Conservation (phyloP, 202 grass and related monocot genomes). For the Carex sylvatica region DNA sequence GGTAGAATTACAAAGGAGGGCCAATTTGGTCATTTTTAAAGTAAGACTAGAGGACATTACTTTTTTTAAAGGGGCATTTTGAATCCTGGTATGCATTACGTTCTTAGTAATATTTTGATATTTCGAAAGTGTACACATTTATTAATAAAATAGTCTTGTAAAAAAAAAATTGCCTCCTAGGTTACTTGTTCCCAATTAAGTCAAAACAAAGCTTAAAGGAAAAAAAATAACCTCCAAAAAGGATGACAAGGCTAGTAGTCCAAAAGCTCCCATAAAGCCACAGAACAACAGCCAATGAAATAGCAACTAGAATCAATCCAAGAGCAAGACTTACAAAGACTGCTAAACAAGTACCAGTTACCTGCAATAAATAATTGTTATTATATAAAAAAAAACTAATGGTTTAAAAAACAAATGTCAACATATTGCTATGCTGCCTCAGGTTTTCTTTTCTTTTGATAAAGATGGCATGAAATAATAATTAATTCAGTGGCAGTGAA, state of each 20-base stretch:
- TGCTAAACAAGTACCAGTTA: slow-evolving; percentile 46
- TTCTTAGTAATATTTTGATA: neutral
- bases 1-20: neutral
- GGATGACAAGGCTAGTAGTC: slow-evolving; percentile 62
- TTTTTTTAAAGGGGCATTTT: neutral
- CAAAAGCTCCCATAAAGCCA: slow-evolving; percentile 98
- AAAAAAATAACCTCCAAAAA: slow-evolving; percentile 78
- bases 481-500: slow-evolving; percentile 5
- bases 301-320: slow-evolving; percentile 44
- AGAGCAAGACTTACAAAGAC: slow-evolving; percentile 65
- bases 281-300: slow-evolving; percentile 53
- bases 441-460: neutral
- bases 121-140: neutral
- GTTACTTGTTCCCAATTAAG: neutral
- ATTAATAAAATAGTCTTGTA: neutral
- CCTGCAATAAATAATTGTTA: slow-evolving; percentile 43
- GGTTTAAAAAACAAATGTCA: neutral
- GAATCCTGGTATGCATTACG: neutral
- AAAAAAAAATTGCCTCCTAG: neutral
- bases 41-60: neutral
- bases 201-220: neutral
- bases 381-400: slow-evolving; percentile 24
- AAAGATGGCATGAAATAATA: neutral
- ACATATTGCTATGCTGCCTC: neutral
- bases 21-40: neutral